These are phyloP conservation scores for Lycium barbarum DNA, from an alignment of 257 asterid genomes.

Conservation along the genomic window DNA sequence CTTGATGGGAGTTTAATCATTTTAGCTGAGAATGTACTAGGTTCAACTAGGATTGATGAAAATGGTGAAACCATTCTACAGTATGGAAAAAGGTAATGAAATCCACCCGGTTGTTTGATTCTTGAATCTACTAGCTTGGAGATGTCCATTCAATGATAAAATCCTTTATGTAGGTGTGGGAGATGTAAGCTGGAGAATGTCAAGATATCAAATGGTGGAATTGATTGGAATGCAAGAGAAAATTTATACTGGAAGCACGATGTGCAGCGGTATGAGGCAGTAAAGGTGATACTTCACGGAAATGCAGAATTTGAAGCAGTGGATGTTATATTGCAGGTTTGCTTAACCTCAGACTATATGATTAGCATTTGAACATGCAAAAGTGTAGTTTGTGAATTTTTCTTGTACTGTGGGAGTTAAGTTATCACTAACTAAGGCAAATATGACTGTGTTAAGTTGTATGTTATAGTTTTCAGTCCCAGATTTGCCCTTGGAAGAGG, in stretches of 20 bases:
- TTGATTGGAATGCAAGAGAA: conserved; percentile 79
- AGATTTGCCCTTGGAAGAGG: conserved; percentile 16
- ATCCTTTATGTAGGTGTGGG: conserved; percentile 63
- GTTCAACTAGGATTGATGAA: conserved; percentile 57
- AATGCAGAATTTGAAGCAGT: conserved; percentile 97
- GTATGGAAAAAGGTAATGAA: conserved; percentile 80
- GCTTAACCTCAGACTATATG: conserved; percentile 35
- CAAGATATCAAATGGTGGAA: conserved; percentile 74
- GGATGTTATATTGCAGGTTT: conserved; percentile 79
- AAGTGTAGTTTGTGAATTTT: background rate
- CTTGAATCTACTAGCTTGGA: conserved; percentile 32
- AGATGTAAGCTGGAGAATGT: conserved; percentile 89
- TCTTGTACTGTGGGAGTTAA: conserved; percentile 20
- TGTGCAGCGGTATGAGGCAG: conserved; percentile 79
- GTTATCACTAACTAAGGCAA: background rate
- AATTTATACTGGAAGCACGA: conserved; percentile 96
- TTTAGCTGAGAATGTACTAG: conserved; percentile 81
- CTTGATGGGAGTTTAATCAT: conserved; percentile 88
- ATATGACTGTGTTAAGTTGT: background rate
- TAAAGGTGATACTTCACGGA: conserved; percentile 84
- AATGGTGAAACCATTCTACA: conserved; percentile 70
- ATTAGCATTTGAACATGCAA: conserved; percentile 15
- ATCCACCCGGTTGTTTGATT: conserved; percentile 22
- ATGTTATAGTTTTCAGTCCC: conserved; percentile 11
- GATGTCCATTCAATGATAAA: conserved; percentile 29